Percentiles rank a stretch among this genome's conserved stretches.
Evolutionary conservation across 2,329 filamentous ascomycete genomes (phyloP).

Genomic region (Fusarium foetens): DNA sequence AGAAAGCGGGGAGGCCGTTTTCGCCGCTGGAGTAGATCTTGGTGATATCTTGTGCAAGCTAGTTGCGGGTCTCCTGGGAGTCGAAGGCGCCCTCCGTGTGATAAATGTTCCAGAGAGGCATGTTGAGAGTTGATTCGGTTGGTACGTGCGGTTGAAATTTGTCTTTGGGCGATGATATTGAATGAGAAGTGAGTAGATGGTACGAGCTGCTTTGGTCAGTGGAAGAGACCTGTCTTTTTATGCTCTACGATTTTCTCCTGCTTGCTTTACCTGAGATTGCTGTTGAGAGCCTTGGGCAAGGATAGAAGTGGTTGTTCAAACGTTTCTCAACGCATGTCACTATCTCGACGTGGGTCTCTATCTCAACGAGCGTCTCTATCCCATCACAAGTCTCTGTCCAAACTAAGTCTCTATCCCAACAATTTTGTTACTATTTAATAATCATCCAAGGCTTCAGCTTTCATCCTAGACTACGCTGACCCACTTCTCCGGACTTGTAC

Average conservation of each 20-base stretch:
- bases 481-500: fast-evolving
- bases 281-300: background rate
- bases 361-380: background rate
- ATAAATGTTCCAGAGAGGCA: background rate
- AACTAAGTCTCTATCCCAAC: fast-evolving
- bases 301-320: fast-evolving
- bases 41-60: background rate
- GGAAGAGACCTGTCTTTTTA: background rate
- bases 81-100: background rate
- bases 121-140: background rate
- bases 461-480: fast-evolving
- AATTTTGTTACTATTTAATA: background rate
- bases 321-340: background rate
- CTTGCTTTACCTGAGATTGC: background rate
- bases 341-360: background rate
- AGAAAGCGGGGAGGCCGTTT: background rate
- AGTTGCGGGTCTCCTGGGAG: background rate
- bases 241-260: fast-evolving
- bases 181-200: background rate
- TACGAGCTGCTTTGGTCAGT: background rate
- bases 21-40: background rate
- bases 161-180: background rate
- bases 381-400: background rate
- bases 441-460: background rate
- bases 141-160: background rate